These are phyloP conservation scores for Babesia sp. DNA, from an alignment of 169 alveolate genomes.

Conservation along the genomic window DNA sequence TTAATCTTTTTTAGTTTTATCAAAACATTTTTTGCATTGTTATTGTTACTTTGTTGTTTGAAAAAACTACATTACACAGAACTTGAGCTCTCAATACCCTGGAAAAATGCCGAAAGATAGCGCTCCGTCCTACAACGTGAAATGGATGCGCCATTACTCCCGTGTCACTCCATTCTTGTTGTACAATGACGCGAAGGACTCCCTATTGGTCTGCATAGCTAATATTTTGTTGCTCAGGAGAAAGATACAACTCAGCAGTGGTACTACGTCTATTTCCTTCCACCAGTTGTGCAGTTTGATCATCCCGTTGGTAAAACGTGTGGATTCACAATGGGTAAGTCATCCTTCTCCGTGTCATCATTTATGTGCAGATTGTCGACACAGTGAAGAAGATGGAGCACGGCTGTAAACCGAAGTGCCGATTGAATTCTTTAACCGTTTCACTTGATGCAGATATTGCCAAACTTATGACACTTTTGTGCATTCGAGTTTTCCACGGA, in stretches of 20 bases:
- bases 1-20: too few relatives aligned
- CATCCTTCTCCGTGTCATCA: not conserved
- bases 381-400: conserved; percentile 14
- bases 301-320: conserved; percentile 16
- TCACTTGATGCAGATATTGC: conserved; percentile 29
- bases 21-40: too few relatives aligned
- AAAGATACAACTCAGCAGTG: conserved; percentile 23
- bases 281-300: conserved; percentile 9
- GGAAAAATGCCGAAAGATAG: not conserved
- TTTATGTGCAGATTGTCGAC: conserved; percentile 11
- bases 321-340: conserved; percentile 53
- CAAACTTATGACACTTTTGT: conserved; percentile 16
- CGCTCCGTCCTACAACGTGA: conserved; percentile 5
- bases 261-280: conserved; percentile 1
- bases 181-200: conserved; percentile 37
- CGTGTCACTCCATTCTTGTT: conserved; percentile 35
- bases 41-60: too few relatives aligned
- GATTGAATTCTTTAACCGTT: conserved; percentile 13
- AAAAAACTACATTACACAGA: too few relatives aligned
- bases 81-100: too few relatives aligned
- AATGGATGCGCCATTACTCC: conserved; percentile 38
- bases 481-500: conserved; percentile 44
- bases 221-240: conserved; percentile 52
- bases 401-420: conserved; percentile 14
- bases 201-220: conserved; percentile 37